Evolutionary conservation across 2,329 filamentous ascomycete genomes (phyloP).

Genomic region (Leptographium radiaticola): DNA sequence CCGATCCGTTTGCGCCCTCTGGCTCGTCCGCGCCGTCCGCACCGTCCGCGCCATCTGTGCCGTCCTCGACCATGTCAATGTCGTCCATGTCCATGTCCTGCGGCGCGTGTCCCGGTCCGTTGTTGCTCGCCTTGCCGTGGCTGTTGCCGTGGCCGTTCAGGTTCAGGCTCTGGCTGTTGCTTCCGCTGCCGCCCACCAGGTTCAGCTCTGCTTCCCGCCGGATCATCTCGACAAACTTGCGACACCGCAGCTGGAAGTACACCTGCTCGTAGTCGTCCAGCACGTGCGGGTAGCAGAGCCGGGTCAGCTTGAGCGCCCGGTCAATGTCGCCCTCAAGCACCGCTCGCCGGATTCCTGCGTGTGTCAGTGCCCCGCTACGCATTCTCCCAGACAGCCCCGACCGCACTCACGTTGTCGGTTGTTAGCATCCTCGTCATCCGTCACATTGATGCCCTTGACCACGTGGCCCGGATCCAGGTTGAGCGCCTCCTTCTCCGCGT

Average conservation of each 20-base stretch:
- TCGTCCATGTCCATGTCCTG: conserved; percentile 45
- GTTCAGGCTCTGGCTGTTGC: conserved; percentile 25
- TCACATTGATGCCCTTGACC: conserved; percentile 50
- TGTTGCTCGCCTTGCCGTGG: not conserved
- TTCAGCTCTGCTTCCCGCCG: conserved; percentile 56
- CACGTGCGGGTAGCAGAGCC: conserved; percentile 66
- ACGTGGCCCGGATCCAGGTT: conserved; percentile 39
- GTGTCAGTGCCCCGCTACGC: not conserved
- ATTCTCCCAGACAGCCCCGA: not conserved
- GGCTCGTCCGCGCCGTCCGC: conserved; percentile 25
- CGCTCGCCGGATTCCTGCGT: conserved; percentile 65
- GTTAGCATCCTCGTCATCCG: conserved; percentile 75
- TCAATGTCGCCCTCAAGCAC: conserved; percentile 91
- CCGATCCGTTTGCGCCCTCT: conserved; percentile 10
- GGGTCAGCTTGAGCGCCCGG: conserved; percentile 69
- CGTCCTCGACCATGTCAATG: conserved; percentile 40
- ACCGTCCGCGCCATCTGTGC: conserved; percentile 7
- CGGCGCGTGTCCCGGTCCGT: conserved; percentile 11
- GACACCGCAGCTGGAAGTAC: conserved; percentile 75
- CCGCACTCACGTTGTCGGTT: conserved; percentile 62
- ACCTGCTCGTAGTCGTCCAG: conserved; percentile 71
- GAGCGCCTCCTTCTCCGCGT: conserved; percentile 58
- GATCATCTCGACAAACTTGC: conserved; percentile 94
- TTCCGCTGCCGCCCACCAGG: conserved; percentile 30
- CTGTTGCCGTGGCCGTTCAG: not conserved